These are phyloP conservation scores for Globisporangium apiculatum DNA, from an alignment of 352 stramenopile genomes.

Conservation along the genomic window DNA sequence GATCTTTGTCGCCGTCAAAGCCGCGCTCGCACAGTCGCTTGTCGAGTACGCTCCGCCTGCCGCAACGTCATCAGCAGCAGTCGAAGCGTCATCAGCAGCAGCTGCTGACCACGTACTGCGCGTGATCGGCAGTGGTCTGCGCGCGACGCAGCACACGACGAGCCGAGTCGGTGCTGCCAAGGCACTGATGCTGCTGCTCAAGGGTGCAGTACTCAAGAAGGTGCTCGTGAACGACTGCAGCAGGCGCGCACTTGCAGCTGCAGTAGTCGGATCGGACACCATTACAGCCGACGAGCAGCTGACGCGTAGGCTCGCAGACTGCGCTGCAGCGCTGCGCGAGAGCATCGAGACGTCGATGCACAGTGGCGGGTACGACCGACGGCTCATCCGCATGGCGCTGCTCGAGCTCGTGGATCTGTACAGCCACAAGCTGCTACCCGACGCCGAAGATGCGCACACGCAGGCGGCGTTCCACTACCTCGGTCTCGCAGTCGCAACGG, in stretches of 20 bases:
- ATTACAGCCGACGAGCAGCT: background rate
- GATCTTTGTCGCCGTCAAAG: constrained; percentile 43
- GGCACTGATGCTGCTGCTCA: constrained; percentile 45
- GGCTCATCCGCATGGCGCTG: constrained; percentile 37
- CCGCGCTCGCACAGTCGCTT: constrained; percentile 39
- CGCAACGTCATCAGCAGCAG: constrained; percentile 6
- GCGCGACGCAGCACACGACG: constrained; percentile 32
- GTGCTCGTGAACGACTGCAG: constrained; percentile 5
- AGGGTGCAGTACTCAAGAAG: constrained; percentile 48
- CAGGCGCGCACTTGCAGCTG: background rate
- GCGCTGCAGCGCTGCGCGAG: constrained; percentile 13
- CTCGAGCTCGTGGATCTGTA: constrained; percentile 66
- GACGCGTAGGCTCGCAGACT: constrained; percentile 8
- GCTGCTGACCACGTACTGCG: constrained; percentile 11
- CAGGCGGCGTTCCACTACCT: constrained; percentile 74
- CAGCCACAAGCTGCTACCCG: constrained; percentile 28
- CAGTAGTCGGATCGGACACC: background rate
- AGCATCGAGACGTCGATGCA: constrained; percentile 38
- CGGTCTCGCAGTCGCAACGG: constrained; percentile 33
- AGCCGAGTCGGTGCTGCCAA: constrained; percentile 29
- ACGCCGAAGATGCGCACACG: constrained; percentile 42
- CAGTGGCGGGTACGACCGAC: constrained; percentile 48
- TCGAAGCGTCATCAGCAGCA: constrained; percentile 2
- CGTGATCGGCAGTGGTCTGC: constrained; percentile 30
- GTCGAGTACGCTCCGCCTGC: constrained; percentile 28